Base-by-base conservation (phyloP, 495 filamentous ascomycete genomes). In the Umbilicaria muhlenbergii region DNA sequence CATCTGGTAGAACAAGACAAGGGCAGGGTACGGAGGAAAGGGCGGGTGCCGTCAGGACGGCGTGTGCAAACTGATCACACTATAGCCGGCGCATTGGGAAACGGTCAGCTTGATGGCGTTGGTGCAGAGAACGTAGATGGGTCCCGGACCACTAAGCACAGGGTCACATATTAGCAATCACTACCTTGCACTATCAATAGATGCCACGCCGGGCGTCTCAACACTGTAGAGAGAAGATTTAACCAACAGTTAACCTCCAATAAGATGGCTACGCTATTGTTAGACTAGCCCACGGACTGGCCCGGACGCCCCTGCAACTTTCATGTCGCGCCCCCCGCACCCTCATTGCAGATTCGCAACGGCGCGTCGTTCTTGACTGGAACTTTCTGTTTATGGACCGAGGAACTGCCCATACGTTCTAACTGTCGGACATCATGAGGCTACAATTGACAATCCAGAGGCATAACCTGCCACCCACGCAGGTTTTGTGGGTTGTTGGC, bases 361-460 rank as follows among this genome's bases (percentile, higher is more conserved):
- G 24, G 24, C 24, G 24, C 24, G 24, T 28, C 24, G 4, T 28
- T 6, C 24, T 28, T 28, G 6, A 28, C 24, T 6, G 24, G 8
- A 28, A 28, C 24, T 2, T 6, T 28, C 24, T 28, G 24, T 28
- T 0, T 28, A 8, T 10, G 24, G 24, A 28, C 4, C 21, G 8
- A 28, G 24, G 6, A 6, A 5, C 24, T 6, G 6, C 24, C 5
- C 24, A 28, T 7, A 6, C 24, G 4, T 28, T 28, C 8, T 1
- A 28, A 0, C 24, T 28, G 3, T 24, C 34, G 7, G 24, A 19
- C 54, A 63, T 48, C 36, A 87, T 96, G 75, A 80, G 91, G 49
- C 73, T 98, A 43, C 83, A 83, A 44, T 66, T 98, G 14, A 72
- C 75, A 2, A 79, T 98, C 34, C 76, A 81, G 38, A 83, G 91